A percentile compares a stretch with the other conserved stretches of the same genome.
These are phyloP conservation scores for Bipolaris victoriae DNA, from an alignment of 2,329 filamentous ascomycete species.

Conservation along the genomic window DNA sequence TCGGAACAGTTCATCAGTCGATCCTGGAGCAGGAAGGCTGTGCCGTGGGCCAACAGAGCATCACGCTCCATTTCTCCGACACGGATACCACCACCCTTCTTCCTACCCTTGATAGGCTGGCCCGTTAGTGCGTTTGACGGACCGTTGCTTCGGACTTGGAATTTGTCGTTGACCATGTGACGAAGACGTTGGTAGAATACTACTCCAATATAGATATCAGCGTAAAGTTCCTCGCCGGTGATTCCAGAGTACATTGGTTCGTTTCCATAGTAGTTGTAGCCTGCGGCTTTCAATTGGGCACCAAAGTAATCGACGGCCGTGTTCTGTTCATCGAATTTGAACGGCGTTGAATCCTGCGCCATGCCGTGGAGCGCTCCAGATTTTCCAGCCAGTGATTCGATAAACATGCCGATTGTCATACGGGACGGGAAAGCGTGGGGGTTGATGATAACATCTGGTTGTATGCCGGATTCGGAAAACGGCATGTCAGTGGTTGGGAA, in stretches of 20 bases:
- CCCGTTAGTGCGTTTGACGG: constrained; percentile 53
- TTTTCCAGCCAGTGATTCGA: constrained; percentile 96
- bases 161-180: constrained; percentile 99
- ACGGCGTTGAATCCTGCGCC: constrained; percentile 95
- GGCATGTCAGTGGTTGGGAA: constrained; percentile 96
- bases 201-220: constrained; percentile 94
- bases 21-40: constrained; percentile 92
- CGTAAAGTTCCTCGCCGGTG: constrained; percentile 65
- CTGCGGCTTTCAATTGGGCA: constrained; percentile 85
- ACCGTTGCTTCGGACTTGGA: constrained; percentile 64
- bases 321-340: constrained; percentile 90
- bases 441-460: constrained; percentile 98
- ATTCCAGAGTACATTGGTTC: constrained; percentile 99
- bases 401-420: constrained; percentile 99
- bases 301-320: constrained; percentile 95
- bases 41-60: constrained; percentile 90
- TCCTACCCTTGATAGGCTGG: constrained; percentile 95
- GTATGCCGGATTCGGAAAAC: constrained; percentile 94
- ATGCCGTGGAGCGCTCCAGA: constrained; percentile 91
- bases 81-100: constrained; percentile 96
- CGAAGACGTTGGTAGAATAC: constrained; percentile 98
- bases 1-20: constrained; percentile 97
- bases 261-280: constrained; percentile 98
- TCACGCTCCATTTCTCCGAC: constrained; percentile 99
- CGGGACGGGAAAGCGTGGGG: constrained; percentile 98